A percentile compares a stretch with the other conserved stretches of the same genome.
These are phyloP conservation scores for Coemansia sp. DNA, from an alignment of 192 early-diverging fungal genomes.

Conservation along the genomic window DNA sequence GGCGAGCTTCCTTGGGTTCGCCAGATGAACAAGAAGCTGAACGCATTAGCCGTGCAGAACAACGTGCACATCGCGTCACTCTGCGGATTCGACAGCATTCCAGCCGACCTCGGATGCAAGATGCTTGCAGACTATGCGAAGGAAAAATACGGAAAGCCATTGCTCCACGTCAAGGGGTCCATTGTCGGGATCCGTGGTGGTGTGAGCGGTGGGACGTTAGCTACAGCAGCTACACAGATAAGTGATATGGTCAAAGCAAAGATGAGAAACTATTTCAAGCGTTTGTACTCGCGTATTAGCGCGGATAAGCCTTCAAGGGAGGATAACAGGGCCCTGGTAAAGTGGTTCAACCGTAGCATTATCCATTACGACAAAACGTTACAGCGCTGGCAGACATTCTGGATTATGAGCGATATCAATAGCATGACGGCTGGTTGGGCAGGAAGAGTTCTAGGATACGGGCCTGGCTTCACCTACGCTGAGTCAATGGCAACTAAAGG, in stretches of 20 bases:
- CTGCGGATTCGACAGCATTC: constrained; percentile 93
- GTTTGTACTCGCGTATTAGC: no score
- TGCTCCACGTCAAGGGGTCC: constrained; percentile 66
- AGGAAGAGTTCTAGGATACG: constrained; percentile 49
- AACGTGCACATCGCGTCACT: constrained; percentile 74
- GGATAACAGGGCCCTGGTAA: background rate
- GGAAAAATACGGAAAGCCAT: constrained; percentile 51
- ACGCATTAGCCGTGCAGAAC: constrained; percentile 65
- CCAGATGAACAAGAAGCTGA: constrained; percentile 67
- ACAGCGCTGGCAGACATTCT: constrained; percentile 55
- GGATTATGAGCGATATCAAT: constrained; percentile 52
- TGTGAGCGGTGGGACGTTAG: constrained; percentile 71
- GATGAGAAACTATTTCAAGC: background rate
- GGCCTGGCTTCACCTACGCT: constrained; percentile 60
- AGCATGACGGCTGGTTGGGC: constrained; percentile 25
- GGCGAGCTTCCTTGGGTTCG: constrained; percentile 76
- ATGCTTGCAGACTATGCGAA: constrained; percentile 68
- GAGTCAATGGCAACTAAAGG: constrained; percentile 64
- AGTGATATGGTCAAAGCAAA: constrained; percentile 7
- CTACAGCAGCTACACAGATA: constrained; percentile 35
- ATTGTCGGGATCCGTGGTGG: constrained; percentile 59
- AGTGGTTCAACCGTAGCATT: constrained; percentile 21
- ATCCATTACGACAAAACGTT: constrained; percentile 50
- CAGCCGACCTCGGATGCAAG: constrained; percentile 81
- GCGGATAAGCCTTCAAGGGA: no score